Conservation (phyloP, 2,329 filamentous ascomycete genomes). For the Nakataea oryzae region DNA sequence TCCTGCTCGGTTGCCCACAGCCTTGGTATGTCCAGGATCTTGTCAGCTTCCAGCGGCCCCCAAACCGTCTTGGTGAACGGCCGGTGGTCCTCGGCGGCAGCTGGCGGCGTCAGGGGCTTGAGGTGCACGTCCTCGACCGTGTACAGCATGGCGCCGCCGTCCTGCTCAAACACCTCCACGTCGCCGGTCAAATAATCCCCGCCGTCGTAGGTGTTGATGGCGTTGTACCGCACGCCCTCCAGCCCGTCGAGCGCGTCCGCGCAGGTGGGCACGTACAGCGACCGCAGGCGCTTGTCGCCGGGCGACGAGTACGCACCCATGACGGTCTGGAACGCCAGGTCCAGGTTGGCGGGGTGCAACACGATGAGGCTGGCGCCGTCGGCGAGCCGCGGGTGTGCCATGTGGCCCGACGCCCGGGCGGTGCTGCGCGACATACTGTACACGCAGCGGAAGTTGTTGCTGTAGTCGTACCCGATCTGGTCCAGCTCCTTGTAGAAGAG, state of each 20-base stretch:
- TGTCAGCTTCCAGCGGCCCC: not conserved
- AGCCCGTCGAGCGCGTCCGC: not conserved
- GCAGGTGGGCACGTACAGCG: constrained; percentile 18
- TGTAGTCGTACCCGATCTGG: not conserved
- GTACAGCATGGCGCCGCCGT: not conserved
- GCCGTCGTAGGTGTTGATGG: not conserved
- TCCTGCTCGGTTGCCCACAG: not conserved
- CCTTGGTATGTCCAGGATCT: not conserved
- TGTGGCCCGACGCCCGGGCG: not conserved
- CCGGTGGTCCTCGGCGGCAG: not conserved
- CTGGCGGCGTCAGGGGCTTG: not conserved
- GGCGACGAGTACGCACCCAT: constrained; percentile 21
- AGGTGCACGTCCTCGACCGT: not conserved
- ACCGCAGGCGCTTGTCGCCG: constrained; percentile 19
- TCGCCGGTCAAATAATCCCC: not conserved
- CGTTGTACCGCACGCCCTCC: constrained; percentile 1
- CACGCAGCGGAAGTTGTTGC: not conserved
- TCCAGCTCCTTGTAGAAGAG: not conserved
- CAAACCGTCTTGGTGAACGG: not conserved
- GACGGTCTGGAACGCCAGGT: constrained; percentile 22
- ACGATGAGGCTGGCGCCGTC: constrained; percentile 8
- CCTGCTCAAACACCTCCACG: not conserved
- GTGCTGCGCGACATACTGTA: not conserved
- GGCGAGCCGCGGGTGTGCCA: not conserved
- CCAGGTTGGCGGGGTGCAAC: constrained; percentile 22